Base-by-base conservation (phyloP, 2,329 filamentous ascomycete genomes). In the Allantophomopsis lycopodina region DNA sequence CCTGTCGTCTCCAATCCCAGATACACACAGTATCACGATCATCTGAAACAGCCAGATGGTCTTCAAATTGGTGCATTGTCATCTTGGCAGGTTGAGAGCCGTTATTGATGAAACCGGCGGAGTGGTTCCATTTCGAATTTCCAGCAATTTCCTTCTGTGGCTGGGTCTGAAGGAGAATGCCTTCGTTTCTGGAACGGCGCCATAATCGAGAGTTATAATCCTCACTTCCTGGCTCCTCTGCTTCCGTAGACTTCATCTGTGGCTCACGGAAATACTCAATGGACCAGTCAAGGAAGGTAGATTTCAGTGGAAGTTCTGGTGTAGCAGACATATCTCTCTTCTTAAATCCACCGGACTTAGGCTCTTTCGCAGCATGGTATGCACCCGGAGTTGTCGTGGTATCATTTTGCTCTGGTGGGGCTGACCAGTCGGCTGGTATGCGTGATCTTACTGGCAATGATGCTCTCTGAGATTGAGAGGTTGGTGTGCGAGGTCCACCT, bases 211-310 rank as follows among this genome's bases (percentile, higher is more conserved):
- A 82, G 51, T 98, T 98, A 61, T 96, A 98, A 58, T 96, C 88
- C 13, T 84, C 84, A 53, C 87, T 95, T 28, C 91, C 91, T 12
- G 91, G 91, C 55, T 98, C 91, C 51, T 98, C 91, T 17, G 88
- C 84, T 57, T 98, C 91, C 42, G 83, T 88, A 3, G 86, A 81
- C 55, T 91, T 93, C 91, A 98, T 96, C 60, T 98, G 91, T 23
- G 91, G 91, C 58, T 96, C 88, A 21, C 88, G 84, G 69, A 96
- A 98, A 58, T 98, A 96, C 59, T 89, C 89, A 35, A 91, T 87
- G 4, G 88, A 94, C 88, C 89, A 98, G 46, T 94, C 85, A 46
- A 94, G 69, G 59, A 96, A 94, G 7, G 72, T 79, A 56, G 87
- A 94, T 43, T 73, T 72, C 14, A 98, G 59, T 1, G 91, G 91